Percentiles rank a stretch among this genome's conserved stretches.
Evolutionary conservation across 2,329 filamentous ascomycete species (phyloP).

Genomic region (Trichoderma simmonsii): DNA sequence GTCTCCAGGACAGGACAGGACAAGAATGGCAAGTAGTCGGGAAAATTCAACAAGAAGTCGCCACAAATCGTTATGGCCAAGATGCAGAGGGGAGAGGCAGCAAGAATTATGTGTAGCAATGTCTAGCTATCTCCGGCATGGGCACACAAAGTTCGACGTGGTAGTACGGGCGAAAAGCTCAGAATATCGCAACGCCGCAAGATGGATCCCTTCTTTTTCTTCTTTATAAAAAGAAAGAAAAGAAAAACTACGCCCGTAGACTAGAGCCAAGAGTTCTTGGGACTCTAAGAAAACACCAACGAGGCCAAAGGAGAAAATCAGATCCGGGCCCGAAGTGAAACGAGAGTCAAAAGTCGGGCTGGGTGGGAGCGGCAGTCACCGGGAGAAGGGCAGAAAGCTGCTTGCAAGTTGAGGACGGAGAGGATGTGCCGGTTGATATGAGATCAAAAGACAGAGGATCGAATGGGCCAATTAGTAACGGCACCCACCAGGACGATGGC

Average conservation of each 20-base stretch:
- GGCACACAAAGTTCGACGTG: slow-evolving; percentile 3
- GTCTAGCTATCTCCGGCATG: slow-evolving; percentile 10
- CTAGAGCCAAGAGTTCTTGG: not conserved
- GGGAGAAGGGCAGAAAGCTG: not conserved
- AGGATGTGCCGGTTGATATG: slow-evolving; percentile 19
- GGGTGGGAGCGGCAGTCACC: slow-evolving; percentile 10
- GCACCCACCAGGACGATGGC: slow-evolving; percentile 6
- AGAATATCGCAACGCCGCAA: slow-evolving; percentile 4
- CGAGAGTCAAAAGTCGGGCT: slow-evolving; percentile 9
- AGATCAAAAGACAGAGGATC: slow-evolving; percentile 15
- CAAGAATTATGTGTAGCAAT: slow-evolving; percentile 8
- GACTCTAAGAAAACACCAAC: not conserved
- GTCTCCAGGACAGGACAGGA: not conserved
- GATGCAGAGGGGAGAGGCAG: not conserved
- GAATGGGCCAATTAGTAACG: slow-evolving; percentile 14
- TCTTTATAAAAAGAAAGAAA: not conserved
- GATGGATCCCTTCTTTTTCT: not conserved
- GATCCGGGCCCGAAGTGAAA: slow-evolving; percentile 1
- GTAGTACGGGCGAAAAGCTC: not conserved
- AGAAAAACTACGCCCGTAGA: not conserved
- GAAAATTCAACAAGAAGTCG: not conserved
- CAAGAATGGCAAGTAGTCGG: not conserved
- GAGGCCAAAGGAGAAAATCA: not conserved
- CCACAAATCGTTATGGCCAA: not conserved
- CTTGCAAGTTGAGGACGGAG: slow-evolving; percentile 11